These are phyloP conservation scores for Tuber umbilicatum DNA, from an alignment of 495 filamentous ascomycete genomes.

Conservation along the genomic window DNA sequence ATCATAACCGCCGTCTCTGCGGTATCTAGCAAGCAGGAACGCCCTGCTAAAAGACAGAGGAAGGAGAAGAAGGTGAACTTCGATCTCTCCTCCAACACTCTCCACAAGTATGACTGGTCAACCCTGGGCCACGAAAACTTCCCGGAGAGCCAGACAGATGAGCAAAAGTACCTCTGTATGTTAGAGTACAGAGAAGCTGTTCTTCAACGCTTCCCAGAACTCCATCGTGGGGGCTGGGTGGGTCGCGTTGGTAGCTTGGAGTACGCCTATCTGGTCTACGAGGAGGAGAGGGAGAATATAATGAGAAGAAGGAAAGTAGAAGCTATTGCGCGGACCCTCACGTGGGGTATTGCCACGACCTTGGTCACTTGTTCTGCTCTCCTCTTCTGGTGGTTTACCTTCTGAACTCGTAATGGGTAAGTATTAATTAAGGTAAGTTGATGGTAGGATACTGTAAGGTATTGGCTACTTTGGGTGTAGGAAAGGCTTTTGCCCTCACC, in stretches of 20 bases:
- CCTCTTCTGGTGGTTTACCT: not conserved
- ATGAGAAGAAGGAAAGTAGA: not conserved
- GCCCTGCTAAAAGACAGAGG: not conserved
- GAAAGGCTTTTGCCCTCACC: not conserved
- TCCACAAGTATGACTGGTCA: not conserved
- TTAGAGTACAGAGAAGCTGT: not conserved
- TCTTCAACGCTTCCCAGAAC: not conserved
- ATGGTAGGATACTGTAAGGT: not conserved
- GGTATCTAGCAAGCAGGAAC: not conserved
- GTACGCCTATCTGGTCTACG: not conserved
- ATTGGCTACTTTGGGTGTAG: not conserved
- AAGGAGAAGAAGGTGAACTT: not conserved
- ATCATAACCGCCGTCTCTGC: not conserved
- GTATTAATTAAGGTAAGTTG: not conserved
- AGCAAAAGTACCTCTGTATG: not conserved
- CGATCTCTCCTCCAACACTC: not conserved
- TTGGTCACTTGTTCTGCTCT: not conserved
- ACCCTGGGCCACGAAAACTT: not conserved
- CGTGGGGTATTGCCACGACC: not conserved
- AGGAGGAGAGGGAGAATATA: not conserved
- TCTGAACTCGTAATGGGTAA: not conserved
- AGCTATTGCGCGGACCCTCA: not conserved
- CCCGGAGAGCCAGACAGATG: not conserved
- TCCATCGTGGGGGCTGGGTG: accelerated
- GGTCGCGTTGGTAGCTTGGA: not conserved